A percentile compares a stretch with the other conserved stretches of the same genome.
Evolutionary conservation across 164 flowering plant genomes (phyloP).

Genomic region (Tetracentron sinense): DNA sequence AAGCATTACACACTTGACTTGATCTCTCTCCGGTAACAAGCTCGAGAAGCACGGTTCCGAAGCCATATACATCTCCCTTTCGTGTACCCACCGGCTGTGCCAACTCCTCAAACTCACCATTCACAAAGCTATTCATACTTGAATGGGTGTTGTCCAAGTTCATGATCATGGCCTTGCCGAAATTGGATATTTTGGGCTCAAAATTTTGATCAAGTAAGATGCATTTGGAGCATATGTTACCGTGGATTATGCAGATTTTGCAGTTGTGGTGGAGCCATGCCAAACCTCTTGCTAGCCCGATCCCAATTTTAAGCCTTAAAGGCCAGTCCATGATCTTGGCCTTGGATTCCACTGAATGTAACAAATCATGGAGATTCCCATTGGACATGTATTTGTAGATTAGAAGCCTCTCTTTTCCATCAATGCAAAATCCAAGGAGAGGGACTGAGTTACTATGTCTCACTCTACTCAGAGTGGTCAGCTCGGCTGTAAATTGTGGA

Average conservation of each 20-base stretch:
- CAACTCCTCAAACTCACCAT: slow-evolving; percentile 3
- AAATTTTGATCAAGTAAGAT: slow-evolving; percentile 15
- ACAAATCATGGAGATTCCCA: slow-evolving; percentile 17
- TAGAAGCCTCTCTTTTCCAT: slow-evolving; percentile 14
- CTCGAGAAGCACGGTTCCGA: no score
- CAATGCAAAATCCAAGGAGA: slow-evolving; percentile 17
- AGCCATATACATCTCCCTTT: no score
- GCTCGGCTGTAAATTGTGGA: slow-evolving; percentile 27
- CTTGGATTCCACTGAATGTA: slow-evolving; percentile 5
- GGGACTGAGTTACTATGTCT: slow-evolving; percentile 33
- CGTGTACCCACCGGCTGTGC: no score
- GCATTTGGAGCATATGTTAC: slow-evolving; percentile 20
- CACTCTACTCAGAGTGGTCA: slow-evolving; percentile 21
- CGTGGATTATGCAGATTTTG: slow-evolving; percentile 14
- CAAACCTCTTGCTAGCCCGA: slow-evolving; percentile 21
- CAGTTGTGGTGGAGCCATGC: slow-evolving; percentile 23
- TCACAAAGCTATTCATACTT: neutral
- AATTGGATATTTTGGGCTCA: slow-evolving; percentile 18
- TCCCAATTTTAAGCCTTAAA: slow-evolving; percentile 12
- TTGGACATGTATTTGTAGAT: slow-evolving; percentile 16
- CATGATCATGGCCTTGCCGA: slow-evolving; percentile 13
- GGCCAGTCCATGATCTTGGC: slow-evolving; percentile 16
- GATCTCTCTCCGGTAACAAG: neutral
- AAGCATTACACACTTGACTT: neutral
- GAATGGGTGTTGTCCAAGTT: slow-evolving; percentile 7